Evolutionary conservation across 331 rosid genomes (phyloP), one percentile per base, ranked within the genome.

Genomic region (Erythrophleum ivorense): DNA sequence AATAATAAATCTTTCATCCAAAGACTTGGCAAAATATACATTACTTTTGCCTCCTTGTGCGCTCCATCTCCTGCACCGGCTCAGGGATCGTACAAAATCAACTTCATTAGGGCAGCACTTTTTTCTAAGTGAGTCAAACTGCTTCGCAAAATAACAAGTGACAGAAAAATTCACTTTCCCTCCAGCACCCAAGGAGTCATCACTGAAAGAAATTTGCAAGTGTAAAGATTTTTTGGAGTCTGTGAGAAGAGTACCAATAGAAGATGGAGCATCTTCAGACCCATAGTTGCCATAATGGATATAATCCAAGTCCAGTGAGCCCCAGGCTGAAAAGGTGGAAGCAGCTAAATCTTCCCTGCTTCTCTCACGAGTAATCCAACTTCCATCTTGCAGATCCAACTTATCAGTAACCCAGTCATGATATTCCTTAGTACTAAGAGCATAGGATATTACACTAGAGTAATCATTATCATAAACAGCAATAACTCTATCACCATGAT

Each of bases 21-120:
- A 80, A 7, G 99, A 92, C 89, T 91, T 96, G 69, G 99, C 99
- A 72, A 96, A 94, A 80, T 96, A 96, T 5, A 91, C 99, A 79
- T 94, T 96, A 87, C 99, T 96, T 87, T 94, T 96, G 60, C 98
- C 99, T 67, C 99, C 99, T 85, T 96, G 98, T 4, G 99, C 99
- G 60, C 94, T 90, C 98, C 99, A 96, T 84, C 90, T 82, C 86
- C 33, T 87, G 76, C 97, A 84, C 43, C 98, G 98, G 88, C 97
- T 92, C 88, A 96, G 80, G 59, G 98, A 96, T 59, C 98, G 89
- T 58, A 96, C 78, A 71, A 90, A 94, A 84, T 96, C 98, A 54
- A 90, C 92, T 86, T 88, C 95, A 38, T 73, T 89, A 2, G 95
- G 97, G 85, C 97, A 96, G 89, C 99, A 96, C 76, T 87, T 94